Evolutionary conservation across 305 asterid species (phyloP).

Genomic region (Solanum chacoense): DNA sequence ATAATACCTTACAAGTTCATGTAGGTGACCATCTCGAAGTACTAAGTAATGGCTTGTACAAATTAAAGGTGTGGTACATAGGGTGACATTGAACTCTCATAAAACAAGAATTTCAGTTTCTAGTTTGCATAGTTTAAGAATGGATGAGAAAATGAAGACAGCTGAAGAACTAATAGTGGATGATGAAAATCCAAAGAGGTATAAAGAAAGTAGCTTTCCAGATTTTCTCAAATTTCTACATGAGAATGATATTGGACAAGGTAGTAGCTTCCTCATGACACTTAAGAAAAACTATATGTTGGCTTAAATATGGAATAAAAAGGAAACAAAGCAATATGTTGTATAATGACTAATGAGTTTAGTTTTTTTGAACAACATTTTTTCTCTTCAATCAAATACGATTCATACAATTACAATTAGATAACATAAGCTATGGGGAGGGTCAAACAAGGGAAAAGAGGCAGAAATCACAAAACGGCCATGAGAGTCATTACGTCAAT

Average conservation of each 20-base stretch:
- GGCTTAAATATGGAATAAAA: not conserved
- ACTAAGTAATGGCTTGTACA: slow-evolving; percentile 34
- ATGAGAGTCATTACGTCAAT: not conserved
- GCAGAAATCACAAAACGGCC: not conserved
- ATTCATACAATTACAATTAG: not conserved
- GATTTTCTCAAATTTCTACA: slow-evolving; percentile 29
- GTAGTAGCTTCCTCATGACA: slow-evolving; percentile 18
- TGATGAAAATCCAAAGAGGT: slow-evolving; percentile 6
- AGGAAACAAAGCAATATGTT: not conserved
- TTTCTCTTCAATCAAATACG: not conserved
- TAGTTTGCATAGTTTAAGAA: slow-evolving; percentile 12
- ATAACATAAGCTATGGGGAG: not conserved
- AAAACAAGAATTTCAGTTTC: slow-evolving; percentile 21
- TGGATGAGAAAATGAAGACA: slow-evolving; percentile 32
- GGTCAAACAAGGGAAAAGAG: not conserved
- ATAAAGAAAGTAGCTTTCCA: slow-evolving; percentile 18
- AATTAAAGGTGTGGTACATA: slow-evolving; percentile 17
- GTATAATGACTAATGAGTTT: not conserved
- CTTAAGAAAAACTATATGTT: slow-evolving; percentile 9
- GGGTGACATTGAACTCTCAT: slow-evolving; percentile 4
- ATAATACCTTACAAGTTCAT: slow-evolving; percentile 22
- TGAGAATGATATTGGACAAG: slow-evolving; percentile 25
- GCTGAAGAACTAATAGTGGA: not conserved
- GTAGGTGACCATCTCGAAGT: slow-evolving; percentile 47
- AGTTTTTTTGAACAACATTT: not conserved